phyloP scores from a whole-genome alignment of 441 rosid species.

The Populus tomentosa region DNA sequence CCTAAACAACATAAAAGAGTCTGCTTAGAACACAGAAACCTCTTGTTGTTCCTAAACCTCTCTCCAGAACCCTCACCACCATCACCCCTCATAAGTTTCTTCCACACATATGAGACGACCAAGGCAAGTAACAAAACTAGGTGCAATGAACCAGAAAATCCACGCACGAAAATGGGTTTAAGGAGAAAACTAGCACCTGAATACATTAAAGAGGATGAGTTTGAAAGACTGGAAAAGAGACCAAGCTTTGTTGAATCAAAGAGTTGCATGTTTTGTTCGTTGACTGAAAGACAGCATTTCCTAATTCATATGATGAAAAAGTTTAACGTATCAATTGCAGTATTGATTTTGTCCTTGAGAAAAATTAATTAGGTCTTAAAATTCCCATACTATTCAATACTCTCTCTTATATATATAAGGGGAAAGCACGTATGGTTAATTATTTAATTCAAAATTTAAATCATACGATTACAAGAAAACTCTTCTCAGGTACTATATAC shows the following conservation, averaged over 20 bases:
- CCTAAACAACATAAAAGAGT: slow-evolving; percentile 39
- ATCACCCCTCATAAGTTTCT: not conserved
- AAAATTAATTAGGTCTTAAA: too few species aligned
- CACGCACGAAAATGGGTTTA: not conserved
- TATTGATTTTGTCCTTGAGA: too few species aligned
- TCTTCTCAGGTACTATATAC: too few species aligned
- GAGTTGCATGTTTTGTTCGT: not conserved
- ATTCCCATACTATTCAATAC: too few species aligned
- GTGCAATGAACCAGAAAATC: not conserved
- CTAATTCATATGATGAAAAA: not conserved
- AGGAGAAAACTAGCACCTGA: not conserved
- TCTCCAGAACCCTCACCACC: not conserved
- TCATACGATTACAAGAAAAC: too few species aligned
- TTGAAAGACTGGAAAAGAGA: not conserved
- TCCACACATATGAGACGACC: not conserved
- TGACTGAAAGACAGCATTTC: not conserved
- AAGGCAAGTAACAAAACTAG: not conserved
- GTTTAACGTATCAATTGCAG: too few species aligned
- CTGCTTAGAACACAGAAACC: slow-evolving; percentile 7
- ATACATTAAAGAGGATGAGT: not conserved
- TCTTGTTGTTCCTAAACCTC: not conserved
- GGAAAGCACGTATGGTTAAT: too few species aligned
- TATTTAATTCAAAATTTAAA: too few species aligned
- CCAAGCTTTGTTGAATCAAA: not conserved
- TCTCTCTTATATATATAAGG: too few species aligned